Base-by-base conservation (phyloP, 2,329 filamentous ascomycete genomes). In the Thyridium curvatum region DNA sequence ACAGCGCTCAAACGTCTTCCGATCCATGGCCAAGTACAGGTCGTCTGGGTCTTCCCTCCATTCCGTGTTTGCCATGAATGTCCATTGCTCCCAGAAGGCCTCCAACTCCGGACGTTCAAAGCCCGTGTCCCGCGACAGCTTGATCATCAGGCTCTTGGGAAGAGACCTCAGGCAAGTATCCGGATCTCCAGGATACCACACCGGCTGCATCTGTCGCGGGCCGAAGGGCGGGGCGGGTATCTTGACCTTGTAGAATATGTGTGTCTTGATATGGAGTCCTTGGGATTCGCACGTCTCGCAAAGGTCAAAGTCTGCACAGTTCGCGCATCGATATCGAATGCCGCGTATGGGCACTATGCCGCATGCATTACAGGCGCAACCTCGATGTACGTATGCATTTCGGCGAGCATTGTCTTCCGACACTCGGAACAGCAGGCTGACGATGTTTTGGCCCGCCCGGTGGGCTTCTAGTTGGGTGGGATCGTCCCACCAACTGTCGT, bases 1-100 rank as follows among this genome's bases (percentile, higher is more conserved):
- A 50, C 89, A 94, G 35, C 86, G 81, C 56, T 96, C 88, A 62
- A 98, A 98, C 0, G 88, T 94, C 60, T 84, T 85, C 44, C 89
- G 81, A 56, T 97, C 90, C 69, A 97, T 94, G 28, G 89, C 93
- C 50, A 91, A 72, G 40, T 76, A 71, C 32, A 96, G 72, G 16
- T 82, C 75, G 50, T 86, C 81, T 0, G 88, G 86, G 55, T 97
- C 91, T 14, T 84, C 77, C 28, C 79, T 68, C 84, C 85, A 95
- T 55, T 91, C 82, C 6, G 82, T 83, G 48, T 86, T 91, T 32
- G 91, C 91, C 62, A 96, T 82, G 58, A 90, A 96, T 5, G 86
- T 90, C 75, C 94, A 98, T 55, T 97, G 91, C 54, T 97, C 91
- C 83, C 90, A 97, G 32, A 94, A 78, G 7, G 90, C 91, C 62